Base-by-base conservation (phyloP, 2,329 filamentous ascomycete genomes). In the Aspergillus intermedius region DNA sequence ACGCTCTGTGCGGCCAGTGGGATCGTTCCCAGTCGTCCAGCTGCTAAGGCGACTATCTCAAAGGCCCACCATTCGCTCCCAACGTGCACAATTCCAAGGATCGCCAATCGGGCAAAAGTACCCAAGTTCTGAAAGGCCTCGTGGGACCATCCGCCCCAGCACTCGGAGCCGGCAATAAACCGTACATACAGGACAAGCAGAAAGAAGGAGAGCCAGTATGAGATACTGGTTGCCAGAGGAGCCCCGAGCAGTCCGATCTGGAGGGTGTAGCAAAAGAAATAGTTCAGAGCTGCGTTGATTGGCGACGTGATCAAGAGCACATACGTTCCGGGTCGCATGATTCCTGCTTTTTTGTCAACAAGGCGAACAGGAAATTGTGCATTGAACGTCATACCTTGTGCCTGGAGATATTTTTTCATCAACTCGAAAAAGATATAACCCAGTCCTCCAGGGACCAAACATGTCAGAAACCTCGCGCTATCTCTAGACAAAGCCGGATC, bases 11-110 rank as follows among this genome's bases (percentile, higher is more conserved):
- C 87, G 1, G 89, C 89, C 0, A 95, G 76, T 0, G 88, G 79
- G 30, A 90, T 79, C 0, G 87, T 91, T 3, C 90, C 90, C 0
- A 95, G 78, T 32, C 84, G 79, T 1, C 89, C 89, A 4, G 89
- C 88, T 2, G 86, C 87, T 0, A 94, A 78, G 1, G 88, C 88
- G 1, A 94, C 88, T 55, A 94, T 91, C 68, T 94, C 89, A 59
- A 95, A 95, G 0, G 89, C 90, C 89, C 89, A 94, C 89, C 88
- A 95, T 68, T 95, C 90, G 0, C 88, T 93, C 3, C 88, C 90
- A 4, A 95, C 87, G 54, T 94, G 89, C 3, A 94, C 71, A 39
- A 94, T 76, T 0, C 89, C 90, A 0, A 94, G 74, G 12, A 86
- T 68, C 0, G 89, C 87, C 3, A 95, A 80, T 8, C 82, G 81